These are phyloP conservation scores for Solanum gandarillasii DNA, from an alignment of 257 asterid genomes.

Conservation along the genomic window DNA sequence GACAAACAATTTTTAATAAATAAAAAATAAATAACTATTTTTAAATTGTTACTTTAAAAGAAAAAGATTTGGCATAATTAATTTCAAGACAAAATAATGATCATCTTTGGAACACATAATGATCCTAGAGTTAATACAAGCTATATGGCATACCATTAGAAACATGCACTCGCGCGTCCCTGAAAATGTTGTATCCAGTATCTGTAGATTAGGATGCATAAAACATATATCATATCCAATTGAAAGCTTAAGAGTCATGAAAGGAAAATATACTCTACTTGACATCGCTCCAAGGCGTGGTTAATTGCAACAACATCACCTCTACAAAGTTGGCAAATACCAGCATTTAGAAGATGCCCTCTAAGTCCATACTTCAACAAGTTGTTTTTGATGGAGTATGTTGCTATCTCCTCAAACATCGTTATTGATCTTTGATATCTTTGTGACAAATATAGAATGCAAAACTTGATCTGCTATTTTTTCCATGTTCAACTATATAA, in stretches of 20 bases:
- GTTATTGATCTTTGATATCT: conserved; percentile 76
- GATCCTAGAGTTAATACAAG: no score
- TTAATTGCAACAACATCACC: conserved; percentile 78
- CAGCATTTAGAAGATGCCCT: conserved; percentile 96
- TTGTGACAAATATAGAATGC: conserved; percentile 3
- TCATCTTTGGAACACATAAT: no score
- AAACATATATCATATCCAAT: no score
- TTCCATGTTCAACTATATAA: not conserved
- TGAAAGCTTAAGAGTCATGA: not conserved
- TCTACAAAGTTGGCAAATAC: conserved; percentile 82
- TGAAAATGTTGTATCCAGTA: no score
- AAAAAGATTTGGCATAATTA: no score
- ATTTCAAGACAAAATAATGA: no score
- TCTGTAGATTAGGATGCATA: not conserved
- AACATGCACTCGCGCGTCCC: no score
- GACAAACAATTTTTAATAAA: no score
- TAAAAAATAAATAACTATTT: no score
- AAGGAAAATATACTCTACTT: conserved; percentile 27
- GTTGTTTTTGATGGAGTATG: conserved; percentile 22
- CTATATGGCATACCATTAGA: no score
- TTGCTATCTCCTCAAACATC: conserved; percentile 82
- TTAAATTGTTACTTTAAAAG: no score
- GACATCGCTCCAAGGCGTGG: conserved; percentile 68
- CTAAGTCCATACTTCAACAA: conserved; percentile 61
- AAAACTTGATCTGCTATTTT: no score